phyloP scores from a whole-genome alignment of 2,329 filamentous ascomycete species.

The Hansfordia pulvinata region DNA sequence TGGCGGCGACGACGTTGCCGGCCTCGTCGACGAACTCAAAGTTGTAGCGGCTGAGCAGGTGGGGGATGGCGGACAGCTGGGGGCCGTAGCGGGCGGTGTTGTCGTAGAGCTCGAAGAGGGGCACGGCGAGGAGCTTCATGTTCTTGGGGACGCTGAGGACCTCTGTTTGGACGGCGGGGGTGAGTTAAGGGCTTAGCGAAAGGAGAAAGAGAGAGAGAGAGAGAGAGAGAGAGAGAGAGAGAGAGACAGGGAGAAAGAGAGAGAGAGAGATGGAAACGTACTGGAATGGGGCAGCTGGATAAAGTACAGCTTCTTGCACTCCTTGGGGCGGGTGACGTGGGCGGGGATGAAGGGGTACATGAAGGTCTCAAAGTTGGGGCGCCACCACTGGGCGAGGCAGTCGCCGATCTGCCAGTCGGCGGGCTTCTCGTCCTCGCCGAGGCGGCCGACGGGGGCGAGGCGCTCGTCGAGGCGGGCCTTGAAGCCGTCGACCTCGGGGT shows the following conservation, averaged over 20 bases:
- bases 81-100: conserved; percentile 92
- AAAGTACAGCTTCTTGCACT: conserved; percentile 98
- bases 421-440: conserved; percentile 69
- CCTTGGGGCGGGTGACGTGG: conserved; percentile 91
- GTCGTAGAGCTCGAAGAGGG: conserved; percentile 94
- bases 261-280: conserved; percentile 27
- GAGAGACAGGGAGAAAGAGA: neutral
- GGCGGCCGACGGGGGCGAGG: conserved; percentile 78
- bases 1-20: conserved; percentile 73
- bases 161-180: conserved; percentile 37
- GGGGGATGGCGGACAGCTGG: conserved; percentile 90
- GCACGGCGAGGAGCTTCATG: conserved; percentile 96
- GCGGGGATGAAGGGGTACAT: conserved; percentile 98
- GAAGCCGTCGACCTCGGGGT: conserved; percentile 91
- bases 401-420: conserved; percentile 93
- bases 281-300: conserved; percentile 88
- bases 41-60: conserved; percentile 87
- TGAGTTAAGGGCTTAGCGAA: no score
- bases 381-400: conserved; percentile 95
- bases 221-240: conserved; percentile 1
- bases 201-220: no score
- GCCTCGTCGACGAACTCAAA: conserved; percentile 96
- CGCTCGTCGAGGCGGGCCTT: conserved; percentile 85
- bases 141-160: conserved; percentile 96
- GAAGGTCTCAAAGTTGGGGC: conserved; percentile 98